phyloP scores from a whole-genome alignment of 2,329 filamentous ascomycete genomes.

The Aureobasidium lini region DNA sequence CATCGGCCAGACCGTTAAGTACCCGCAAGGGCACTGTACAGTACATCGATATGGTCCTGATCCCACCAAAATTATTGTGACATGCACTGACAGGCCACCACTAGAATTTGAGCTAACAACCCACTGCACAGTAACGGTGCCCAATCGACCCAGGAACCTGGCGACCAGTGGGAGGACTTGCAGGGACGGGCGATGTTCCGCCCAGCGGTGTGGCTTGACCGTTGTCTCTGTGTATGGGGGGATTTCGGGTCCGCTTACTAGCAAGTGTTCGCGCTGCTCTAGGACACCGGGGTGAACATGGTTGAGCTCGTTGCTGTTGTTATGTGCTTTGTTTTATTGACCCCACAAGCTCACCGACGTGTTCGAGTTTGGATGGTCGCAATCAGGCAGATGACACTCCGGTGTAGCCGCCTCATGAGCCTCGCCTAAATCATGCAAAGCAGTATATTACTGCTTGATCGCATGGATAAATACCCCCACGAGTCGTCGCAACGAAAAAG shows the following conservation, averaged over 20 bases:
- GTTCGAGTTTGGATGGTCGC: not conserved
- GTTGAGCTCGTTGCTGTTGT: slow-evolving; percentile 6
- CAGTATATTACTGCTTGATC: not conserved
- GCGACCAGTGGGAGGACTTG: not conserved
- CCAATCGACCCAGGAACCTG: slow-evolving; percentile 13
- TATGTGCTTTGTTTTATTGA: slow-evolving; percentile 1
- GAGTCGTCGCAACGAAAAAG: not conserved
- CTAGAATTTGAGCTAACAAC: not conserved
- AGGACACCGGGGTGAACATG: slow-evolving; percentile 6
- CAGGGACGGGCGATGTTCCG: slow-evolving; percentile 1
- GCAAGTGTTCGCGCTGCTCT: slow-evolving; percentile 8
- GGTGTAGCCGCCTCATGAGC: not conserved
- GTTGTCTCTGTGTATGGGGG: slow-evolving; percentile 4
- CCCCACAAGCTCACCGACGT: slow-evolving; percentile 3
- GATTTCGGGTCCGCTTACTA: slow-evolving; percentile 10
- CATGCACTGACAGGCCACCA: slow-evolving; percentile 11
- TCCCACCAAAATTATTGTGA: not conserved
- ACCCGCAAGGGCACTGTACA: not conserved
- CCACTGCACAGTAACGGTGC: slow-evolving; percentile 6
- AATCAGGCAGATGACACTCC: slow-evolving; percentile 7
- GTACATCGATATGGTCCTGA: not conserved
- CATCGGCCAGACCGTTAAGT: slow-evolving; percentile 6
- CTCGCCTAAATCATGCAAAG: slow-evolving; percentile 4
- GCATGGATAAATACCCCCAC: not conserved
- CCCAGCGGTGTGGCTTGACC: slow-evolving; percentile 14